Conservation (phyloP, 208 protist genomes). For the Crithidia mellificae region DNA sequence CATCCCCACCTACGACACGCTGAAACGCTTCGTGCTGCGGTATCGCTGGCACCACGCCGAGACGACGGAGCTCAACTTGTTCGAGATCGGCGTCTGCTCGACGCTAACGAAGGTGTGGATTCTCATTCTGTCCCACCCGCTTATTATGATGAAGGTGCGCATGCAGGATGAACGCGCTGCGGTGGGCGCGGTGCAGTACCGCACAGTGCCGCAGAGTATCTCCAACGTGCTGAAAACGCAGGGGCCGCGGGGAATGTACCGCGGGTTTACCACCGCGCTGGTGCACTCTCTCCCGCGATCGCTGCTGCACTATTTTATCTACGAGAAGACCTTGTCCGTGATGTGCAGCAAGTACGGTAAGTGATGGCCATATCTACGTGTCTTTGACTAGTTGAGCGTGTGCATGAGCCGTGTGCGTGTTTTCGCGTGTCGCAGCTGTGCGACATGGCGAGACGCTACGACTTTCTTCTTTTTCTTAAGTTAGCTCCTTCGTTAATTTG, state of each 20-base stretch:
- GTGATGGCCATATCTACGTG: neutral
- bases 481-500: neutral
- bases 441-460: too few relatives aligned
- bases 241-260: constrained; percentile 65
- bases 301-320: constrained; percentile 73
- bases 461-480: too few relatives aligned
- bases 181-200: constrained; percentile 62
- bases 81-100: constrained; percentile 79
- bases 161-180: constrained; percentile 81
- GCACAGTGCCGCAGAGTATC: constrained; percentile 47
- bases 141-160: constrained; percentile 72
- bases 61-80: constrained; percentile 47
- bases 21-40: constrained; percentile 63
- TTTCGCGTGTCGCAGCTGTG: too few relatives aligned
- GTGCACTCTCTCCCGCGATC: constrained; percentile 77
- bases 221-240: constrained; percentile 60
- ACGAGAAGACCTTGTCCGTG: constrained; percentile 69
- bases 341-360: constrained; percentile 24
- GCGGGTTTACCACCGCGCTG: constrained; percentile 69
- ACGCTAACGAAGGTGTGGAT: constrained; percentile 65
- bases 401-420: too few relatives aligned
- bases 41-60: constrained; percentile 32
- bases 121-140: constrained; percentile 71
- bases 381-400: too few relatives aligned
- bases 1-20: constrained; percentile 80